Base-by-base conservation (phyloP, 2,329 filamentous ascomycete species). In the Fusarium dimerum region DNA sequence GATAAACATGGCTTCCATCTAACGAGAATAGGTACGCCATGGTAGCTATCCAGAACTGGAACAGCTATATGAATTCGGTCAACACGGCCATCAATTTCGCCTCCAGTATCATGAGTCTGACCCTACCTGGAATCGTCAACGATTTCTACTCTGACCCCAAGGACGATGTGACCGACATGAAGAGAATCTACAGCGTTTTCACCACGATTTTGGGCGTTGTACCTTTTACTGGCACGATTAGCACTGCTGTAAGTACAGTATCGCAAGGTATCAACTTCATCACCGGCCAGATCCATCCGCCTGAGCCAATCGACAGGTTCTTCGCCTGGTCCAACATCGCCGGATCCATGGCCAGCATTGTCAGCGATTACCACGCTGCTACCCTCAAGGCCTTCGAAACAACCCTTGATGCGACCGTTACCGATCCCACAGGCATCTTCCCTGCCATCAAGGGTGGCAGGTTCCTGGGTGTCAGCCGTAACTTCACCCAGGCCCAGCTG, bases 51-150 rank as follows among this genome's bases (percentile, higher is more conserved):
- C 43, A 45, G 43, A 45, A 45, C 43, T 45, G 43, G 43, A 45
- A 38, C 43, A 45, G 30, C n/a, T 45, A 45, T 29, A 45, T 45
- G 43, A 45, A 45, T 12, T 45, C 43, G 12, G 30, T 45, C 32
- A 45, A 45, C 26, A 45, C 43, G 2, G 43, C 43, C 26, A 34
- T 45, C 30, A 34, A 18, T 29, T 45, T 45, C 32, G 26, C 43
- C 20, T 34, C 43, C 11, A 45, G 30, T 29, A 45, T 45, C 16
- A 45, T 45, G 16, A 17, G 26, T n/a, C 43, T 45, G 7, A 34
- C 26, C 5, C 29, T 45, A 2, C 43, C 43, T 8, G 43, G 32
- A 7, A 36, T 45, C 12, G 43, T 45, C 11, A 16, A 26, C 8
- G 43, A 45, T 13, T 30, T 45, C 20, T 45, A 45, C 16, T 30